Base-by-base conservation (phyloP, 176 grass and related monocot genomes). In the Puccinellia tenuiflora region DNA sequence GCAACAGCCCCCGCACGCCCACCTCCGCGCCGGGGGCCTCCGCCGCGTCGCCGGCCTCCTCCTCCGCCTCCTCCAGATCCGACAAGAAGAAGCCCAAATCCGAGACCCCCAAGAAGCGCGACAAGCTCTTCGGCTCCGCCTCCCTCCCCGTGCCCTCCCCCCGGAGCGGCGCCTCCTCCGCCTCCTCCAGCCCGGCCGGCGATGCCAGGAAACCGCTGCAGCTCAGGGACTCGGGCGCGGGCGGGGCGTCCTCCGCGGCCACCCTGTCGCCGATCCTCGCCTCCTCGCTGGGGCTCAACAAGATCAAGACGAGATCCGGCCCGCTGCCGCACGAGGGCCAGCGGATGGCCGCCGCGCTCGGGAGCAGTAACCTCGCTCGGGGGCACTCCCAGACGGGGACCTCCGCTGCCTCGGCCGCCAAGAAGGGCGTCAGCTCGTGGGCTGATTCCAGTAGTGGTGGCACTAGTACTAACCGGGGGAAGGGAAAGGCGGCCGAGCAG, bases 271-370 rank as follows among this genome's bases (percentile, higher is more conserved):
- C 97, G 60, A 96, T 99, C 88, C 86, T 99, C n/a, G 97, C 93
- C 12, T 99, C 97, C 78, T 99, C 97, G 5, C 97, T 99, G 13
- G 97, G 97, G 14, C 88, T 99, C 43, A 99, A 99, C 84, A 90
- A 90, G 93, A 99, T 99, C 88, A 99, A 99, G 93, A 99, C 97
- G 86, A 99, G 97, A 96, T 99, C 97, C 75, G 93, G 97, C 21
- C 97, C 97, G 69, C 89, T 99, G 84, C 97, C 93, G 68, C 97
- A 94, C 91, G 97, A 99, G 79, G 93, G 91, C 56, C 87, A 89
- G 56, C 88, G 87, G 89, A 88, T 90, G 87, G 90, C 64, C 63
- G 91, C 93, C 18, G 80, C 85, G 50, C 87, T 99, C 20, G 97
- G 93, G 47, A 86, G 68, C 60, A 99, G 97, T 59, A 99, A 99